phyloP scores from a whole-genome alignment of 345 rosid genomes.

The Brassica nigra region DNA sequence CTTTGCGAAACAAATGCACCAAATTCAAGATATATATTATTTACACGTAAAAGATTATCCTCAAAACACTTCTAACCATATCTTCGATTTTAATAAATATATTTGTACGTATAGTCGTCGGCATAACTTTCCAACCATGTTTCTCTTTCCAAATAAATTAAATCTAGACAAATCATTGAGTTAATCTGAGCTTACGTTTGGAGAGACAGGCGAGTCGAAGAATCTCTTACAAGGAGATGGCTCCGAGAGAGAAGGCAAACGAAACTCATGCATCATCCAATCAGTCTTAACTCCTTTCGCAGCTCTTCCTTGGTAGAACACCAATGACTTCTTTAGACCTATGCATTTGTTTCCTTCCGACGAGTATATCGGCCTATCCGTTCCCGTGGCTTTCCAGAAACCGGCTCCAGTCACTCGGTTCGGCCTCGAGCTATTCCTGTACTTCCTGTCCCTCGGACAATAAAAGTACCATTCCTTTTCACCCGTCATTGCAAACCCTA shows the following conservation, averaged over 20 bases:
- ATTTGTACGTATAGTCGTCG: neutral
- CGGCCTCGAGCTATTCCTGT: slow-evolving; percentile 85
- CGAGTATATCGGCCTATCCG: slow-evolving; percentile 86
- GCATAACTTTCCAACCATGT: neutral
- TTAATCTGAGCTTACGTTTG: slow-evolving; percentile 51
- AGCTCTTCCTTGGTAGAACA: slow-evolving; percentile 88
- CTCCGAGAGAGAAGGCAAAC: slow-evolving; percentile 70
- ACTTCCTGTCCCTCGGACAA: slow-evolving; percentile 90
- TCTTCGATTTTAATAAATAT: neutral
- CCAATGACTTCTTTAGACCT: slow-evolving; percentile 89
- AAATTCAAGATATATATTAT: slow-evolving; percentile 9
- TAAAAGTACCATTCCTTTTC: slow-evolving; percentile 91
- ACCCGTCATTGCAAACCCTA: slow-evolving; percentile 72
- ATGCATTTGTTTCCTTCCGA: slow-evolving; percentile 75
- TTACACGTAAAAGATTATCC: neutral
- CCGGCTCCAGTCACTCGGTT: slow-evolving; percentile 88
- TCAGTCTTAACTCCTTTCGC: slow-evolving; percentile 90
- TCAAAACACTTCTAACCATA: slow-evolving; percentile 3
- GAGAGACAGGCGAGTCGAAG: slow-evolving; percentile 55
- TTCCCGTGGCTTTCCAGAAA: slow-evolving; percentile 96
- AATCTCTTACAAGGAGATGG: slow-evolving; percentile 47
- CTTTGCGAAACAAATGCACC: neutral
- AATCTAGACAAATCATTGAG: neutral
- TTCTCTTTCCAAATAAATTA: neutral
- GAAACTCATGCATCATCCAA: slow-evolving; percentile 99